A percentile compares a stretch with the other conserved stretches of the same genome.
phyloP scores from a whole-genome alignment of 2,329 filamentous ascomycete species.

The Pezicula rhizophila region DNA sequence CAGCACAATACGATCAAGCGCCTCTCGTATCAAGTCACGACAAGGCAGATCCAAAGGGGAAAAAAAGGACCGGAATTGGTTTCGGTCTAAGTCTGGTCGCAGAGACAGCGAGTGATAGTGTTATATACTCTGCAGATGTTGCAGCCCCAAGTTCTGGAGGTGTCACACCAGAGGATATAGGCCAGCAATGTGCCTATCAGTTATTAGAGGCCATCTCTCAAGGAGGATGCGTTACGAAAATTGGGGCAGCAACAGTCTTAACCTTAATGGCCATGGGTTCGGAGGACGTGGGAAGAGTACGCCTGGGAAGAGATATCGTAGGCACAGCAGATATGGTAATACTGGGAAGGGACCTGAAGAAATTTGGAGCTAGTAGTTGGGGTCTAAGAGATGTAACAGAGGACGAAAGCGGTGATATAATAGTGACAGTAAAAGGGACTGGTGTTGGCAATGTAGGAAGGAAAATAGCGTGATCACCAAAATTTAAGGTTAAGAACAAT shows the following conservation, averaged over 20 bases:
- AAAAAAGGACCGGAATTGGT: constrained; percentile 73
- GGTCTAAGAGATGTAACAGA: constrained; percentile 72
- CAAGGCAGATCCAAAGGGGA: constrained; percentile 48
- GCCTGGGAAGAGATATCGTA: constrained; percentile 74
- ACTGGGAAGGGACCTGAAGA: constrained; percentile 75
- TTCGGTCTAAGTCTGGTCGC: constrained; percentile 89
- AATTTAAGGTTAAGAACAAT: not conserved
- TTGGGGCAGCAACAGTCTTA: constrained; percentile 69
- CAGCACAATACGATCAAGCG: constrained; percentile 67
- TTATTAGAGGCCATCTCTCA: constrained; percentile 75
- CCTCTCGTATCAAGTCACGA: constrained; percentile 49
- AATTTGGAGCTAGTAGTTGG: constrained; percentile 89
- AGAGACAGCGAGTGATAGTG: constrained; percentile 75
- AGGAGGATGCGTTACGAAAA: constrained; percentile 73
- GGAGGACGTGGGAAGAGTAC: constrained; percentile 85
- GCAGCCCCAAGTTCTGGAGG: constrained; percentile 71
- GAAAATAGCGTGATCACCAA: constrained; percentile 60
- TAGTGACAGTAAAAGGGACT: constrained; percentile 85
- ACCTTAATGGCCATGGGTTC: constrained; percentile 97
- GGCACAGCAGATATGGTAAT: constrained; percentile 75
- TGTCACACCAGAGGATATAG: constrained; percentile 82
- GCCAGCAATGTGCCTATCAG: constrained; percentile 81
- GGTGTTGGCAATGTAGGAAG: constrained; percentile 93
- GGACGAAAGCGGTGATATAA: constrained; percentile 59
- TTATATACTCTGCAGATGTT: constrained; percentile 83